Evolutionary conservation across 2,329 filamentous ascomycete genomes (phyloP), one percentile per base, ranked within the genome.

Genomic region (Phialophora macrospora): DNA sequence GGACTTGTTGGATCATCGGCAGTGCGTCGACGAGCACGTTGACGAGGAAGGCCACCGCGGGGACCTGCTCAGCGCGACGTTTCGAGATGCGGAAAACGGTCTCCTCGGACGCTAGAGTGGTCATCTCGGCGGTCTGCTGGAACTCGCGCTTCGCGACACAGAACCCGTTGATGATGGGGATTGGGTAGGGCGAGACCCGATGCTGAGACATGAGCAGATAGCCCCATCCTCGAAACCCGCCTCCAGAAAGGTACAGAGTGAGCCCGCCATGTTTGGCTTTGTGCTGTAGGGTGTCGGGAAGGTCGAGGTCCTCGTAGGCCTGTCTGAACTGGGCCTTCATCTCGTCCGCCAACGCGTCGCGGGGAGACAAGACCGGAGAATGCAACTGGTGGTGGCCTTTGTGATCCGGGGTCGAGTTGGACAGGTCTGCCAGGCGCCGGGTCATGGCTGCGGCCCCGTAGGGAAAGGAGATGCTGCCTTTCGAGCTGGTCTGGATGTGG

Each of bases 211-310:
- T 93, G 60, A 97, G 83, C 74, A 96, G 88, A 77, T 92, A 96
- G 6, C 93, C 93, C 82, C 96, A 97, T 17, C 93, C 93, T 41
- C 93, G 84, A 75, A 97, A 96, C 0, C 93, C 93, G 26, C 93
- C 93, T 51, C 93, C 93, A 68, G 91, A 96, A 64, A 97, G 87
- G 75, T 93, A 97, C 8, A 97, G 81, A 38, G 90, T 87, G 64
- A 93, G 82, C 4, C 84, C 84, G 1, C 80, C 81, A 1, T 80
- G 72, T 7, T 76, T 72, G 30, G 79, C 75, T 14, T 81, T 80
- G 22, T 77, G 72, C 12, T 82, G 74, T 0, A 81, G 68, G 5
- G 88, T 76, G 17, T 82, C 78, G 0, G 93, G 86, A 0, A 90
- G 77, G 5, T 82, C 77, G 4, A 91, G 78, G 30, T 79, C 75